Evolutionary conservation across 2,329 filamentous ascomycete genomes (phyloP), one percentile per base, ranked within the genome.

Genomic region (Talaromyces amestolkiae): DNA sequence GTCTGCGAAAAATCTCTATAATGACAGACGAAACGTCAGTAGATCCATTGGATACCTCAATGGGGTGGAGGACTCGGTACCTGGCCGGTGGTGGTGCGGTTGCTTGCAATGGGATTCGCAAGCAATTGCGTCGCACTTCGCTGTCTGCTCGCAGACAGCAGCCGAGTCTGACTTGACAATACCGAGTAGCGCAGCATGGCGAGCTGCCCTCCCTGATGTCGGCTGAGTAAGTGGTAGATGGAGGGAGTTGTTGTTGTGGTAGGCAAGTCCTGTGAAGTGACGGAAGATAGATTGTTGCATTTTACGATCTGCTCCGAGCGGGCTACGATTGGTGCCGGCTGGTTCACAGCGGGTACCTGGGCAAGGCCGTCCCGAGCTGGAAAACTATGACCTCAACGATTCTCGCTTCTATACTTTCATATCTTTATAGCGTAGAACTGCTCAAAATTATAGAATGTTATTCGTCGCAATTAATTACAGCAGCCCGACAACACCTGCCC

Each of bases 171-270:
- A 74, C 81, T 76, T 70, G 81, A 77, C 69, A 76, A 74, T 77
- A 85, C 78, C 73, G 83, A 83, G 72, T 80, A 81, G 78, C 83
- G 83, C 82, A 85, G 81, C 84, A 86, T 85, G 72, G 74, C 81
- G 79, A 75, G 81, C 82, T 78, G 78, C 77, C 76, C 75, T 73
- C 73, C 74, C 72, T 70, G 70, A 72, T 41, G 71, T 66, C 66
- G 69, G 70, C 68, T 45, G 37, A 67, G 69, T 71, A 68, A 69
- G 65, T 66, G 66, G 64, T 64, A 58, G 66, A 58, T 31, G 51
- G 59, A 45, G 22, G 33, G 27, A 49, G 62, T 24, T 41, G 56
- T 59, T 59, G 56, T 59, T 59, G 56, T 59, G 22, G 56, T 43
- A 19, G n/a, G 19, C 10, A 33, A 45, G 37, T 58, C 19, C 11